These are phyloP conservation scores for Saccharomycodes ludwigii DNA, from an alignment of 805 yeast species.

Conservation along the genomic window DNA sequence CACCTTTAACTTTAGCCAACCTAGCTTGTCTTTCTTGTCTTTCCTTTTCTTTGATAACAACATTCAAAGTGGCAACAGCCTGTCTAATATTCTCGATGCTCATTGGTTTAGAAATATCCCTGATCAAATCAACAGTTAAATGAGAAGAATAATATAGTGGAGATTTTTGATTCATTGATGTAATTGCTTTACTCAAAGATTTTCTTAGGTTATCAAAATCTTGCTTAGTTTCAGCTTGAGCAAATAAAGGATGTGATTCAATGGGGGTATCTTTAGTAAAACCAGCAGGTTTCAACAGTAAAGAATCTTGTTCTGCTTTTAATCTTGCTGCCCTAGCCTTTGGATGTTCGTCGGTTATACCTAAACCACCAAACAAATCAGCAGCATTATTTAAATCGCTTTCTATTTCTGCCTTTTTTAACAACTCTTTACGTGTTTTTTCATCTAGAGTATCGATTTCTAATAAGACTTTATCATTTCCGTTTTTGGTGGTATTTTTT, in stretches of 20 bases:
- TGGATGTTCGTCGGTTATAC: conserved; percentile 39
- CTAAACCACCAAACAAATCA: conserved; percentile 69
- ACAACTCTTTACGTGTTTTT: conserved; percentile 57
- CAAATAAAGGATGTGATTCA: conserved; percentile 66
- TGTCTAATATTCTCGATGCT: conserved; percentile 73
- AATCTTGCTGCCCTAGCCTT: conserved; percentile 27
- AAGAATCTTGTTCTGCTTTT: conserved; percentile 25
- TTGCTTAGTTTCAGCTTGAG: conserved; percentile 58
- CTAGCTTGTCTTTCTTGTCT: conserved; percentile 84
- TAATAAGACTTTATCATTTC: conserved; percentile 28
- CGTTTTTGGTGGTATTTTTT: conserved; percentile 26
- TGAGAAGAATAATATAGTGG: conserved; percentile 56
- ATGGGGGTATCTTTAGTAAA: conserved; percentile 42
- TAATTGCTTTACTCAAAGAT: conserved; percentile 49
- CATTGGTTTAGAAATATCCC: conserved; percentile 77
- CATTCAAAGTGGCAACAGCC: conserved; percentile 73
- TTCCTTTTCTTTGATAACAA: conserved; percentile 72
- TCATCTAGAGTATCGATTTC: conserved; percentile 64
- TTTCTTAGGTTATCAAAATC: conserved; percentile 74
- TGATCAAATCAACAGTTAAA: conserved; percentile 72
- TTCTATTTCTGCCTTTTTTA: conserved; percentile 68
- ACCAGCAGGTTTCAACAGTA: conserved; percentile 13
- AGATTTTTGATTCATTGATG: conserved; percentile 48
- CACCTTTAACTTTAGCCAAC: conserved; percentile 61
- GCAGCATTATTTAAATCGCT: conserved; percentile 91